Evolutionary conservation across 2,329 filamentous ascomycete species (phyloP).

Genomic region (Diplodia corticola): DNA sequence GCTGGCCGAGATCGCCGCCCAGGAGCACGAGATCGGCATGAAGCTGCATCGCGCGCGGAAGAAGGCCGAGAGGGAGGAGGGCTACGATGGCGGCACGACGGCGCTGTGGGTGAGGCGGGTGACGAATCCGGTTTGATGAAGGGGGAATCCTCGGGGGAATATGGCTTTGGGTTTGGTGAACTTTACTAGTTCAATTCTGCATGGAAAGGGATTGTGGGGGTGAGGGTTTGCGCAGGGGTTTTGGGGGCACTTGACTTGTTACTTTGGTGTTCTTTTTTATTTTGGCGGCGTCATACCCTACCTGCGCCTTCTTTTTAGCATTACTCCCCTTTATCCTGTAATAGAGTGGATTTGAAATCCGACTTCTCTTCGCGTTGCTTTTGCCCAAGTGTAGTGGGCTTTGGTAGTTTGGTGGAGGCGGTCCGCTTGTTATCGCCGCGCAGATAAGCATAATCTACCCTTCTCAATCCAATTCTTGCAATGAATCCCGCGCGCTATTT

Average conservation of each 20-base stretch:
- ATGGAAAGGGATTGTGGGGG: neutral
- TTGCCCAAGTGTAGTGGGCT: neutral
- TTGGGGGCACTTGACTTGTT: neutral
- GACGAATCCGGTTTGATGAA: conserved; percentile 29
- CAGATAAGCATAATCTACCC: neutral
- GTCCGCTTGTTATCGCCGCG: neutral
- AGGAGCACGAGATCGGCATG: conserved; percentile 44
- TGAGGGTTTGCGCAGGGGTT: neutral
- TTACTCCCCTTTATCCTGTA: neutral
- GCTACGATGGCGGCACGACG: conserved; percentile 31
- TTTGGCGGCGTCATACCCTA: conserved; percentile 18
- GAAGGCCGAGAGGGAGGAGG: conserved; percentile 42
- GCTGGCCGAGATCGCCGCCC: conserved; percentile 38
- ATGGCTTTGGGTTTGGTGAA: neutral
- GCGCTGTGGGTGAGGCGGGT: conserved; percentile 44
- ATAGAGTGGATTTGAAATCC: conserved; percentile 5
- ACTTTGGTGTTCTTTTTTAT: neutral
- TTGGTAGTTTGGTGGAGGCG: neutral
- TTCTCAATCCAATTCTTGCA: neutral
- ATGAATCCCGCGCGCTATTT: neutral
- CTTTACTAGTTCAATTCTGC: neutral
- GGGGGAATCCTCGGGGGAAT: neutral
- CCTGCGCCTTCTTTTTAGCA: neutral
- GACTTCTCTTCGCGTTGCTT: neutral
- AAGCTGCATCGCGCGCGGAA: conserved; percentile 43